Evolutionary conservation across 2,329 filamentous ascomycete genomes (phyloP).

Genomic region (Alternaria triticimaculans): DNA sequence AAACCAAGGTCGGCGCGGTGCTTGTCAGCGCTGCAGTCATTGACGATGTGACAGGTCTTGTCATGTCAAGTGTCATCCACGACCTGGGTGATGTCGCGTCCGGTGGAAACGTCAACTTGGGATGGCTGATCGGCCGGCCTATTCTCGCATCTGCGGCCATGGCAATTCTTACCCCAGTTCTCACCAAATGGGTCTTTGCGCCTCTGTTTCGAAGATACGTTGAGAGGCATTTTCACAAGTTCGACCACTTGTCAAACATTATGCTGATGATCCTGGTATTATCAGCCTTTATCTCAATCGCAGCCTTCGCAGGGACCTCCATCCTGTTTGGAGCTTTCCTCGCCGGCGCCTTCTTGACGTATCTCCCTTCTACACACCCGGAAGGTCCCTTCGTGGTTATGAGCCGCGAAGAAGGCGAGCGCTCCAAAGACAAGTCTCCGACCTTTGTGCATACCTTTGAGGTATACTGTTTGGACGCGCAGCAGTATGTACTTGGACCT

Average conservation of each 20-base stretch:
- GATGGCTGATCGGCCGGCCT: slow-evolving; percentile 36
- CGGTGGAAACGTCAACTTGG: slow-evolving; percentile 19
- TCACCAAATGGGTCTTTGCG: slow-evolving; percentile 48
- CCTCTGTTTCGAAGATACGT: slow-evolving; percentile 27
- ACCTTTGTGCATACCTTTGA: slow-evolving; percentile 42
- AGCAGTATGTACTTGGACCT: slow-evolving; percentile 44
- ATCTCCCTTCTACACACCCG: slow-evolving; percentile 31
- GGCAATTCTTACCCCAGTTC: slow-evolving; percentile 29
- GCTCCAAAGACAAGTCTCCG: slow-evolving; percentile 31
- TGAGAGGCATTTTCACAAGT: slow-evolving; percentile 26
- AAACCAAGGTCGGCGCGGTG: slow-evolving; percentile 54
- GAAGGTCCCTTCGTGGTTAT: slow-evolving; percentile 33
- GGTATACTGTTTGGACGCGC: slow-evolving; percentile 56
- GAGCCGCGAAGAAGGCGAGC: slow-evolving; percentile 34
- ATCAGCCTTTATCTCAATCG: slow-evolving; percentile 36
- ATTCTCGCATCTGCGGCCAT: slow-evolving; percentile 34
- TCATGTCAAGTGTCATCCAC: slow-evolving; percentile 49
- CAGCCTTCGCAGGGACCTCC: slow-evolving; percentile 38
- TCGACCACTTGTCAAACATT: slow-evolving; percentile 34
- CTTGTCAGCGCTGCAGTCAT: slow-evolving; percentile 57
- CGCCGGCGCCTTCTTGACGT: slow-evolving; percentile 37
- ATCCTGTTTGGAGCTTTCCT: slow-evolving; percentile 41
- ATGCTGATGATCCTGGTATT: slow-evolving; percentile 37
- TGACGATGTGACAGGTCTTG: slow-evolving; percentile 55
- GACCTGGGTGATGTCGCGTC: slow-evolving; percentile 25